A percentile compares a stretch with the other conserved stretches of the same genome.
Evolutionary conservation across 345 rosid species (phyloP).

Genomic region (Lepidium africanum): DNA sequence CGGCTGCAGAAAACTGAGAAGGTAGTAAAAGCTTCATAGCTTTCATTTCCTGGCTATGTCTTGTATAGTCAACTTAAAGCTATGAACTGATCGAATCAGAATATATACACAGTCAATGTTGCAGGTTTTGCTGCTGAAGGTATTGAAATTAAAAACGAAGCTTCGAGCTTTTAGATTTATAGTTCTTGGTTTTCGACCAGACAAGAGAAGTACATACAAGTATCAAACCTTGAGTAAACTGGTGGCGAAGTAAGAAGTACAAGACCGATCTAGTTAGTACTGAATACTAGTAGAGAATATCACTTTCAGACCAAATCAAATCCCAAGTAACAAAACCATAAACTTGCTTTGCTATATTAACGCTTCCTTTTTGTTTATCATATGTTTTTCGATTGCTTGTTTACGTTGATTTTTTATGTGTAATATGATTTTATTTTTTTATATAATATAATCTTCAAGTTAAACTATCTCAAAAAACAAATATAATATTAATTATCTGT

Average conservation of each 20-base stretch:
- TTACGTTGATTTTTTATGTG: background rate
- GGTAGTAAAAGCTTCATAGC: background rate
- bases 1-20: constrained; percentile 22
- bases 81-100: background rate
- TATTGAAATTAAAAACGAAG: constrained; percentile 1
- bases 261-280: constrained; percentile 3
- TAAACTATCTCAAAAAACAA: background rate
- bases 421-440: background rate
- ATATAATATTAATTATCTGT: background rate
- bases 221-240: background rate
- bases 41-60: background rate
- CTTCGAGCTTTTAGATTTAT: background rate
- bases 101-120: background rate
- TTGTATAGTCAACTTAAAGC: background rate
- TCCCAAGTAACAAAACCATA: constrained; percentile 3
- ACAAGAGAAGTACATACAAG: background rate
- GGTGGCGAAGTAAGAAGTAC: background rate
- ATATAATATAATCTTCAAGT: background rate
- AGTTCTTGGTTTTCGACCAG: background rate
- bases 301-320: background rate
- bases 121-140: constrained; percentile 4
- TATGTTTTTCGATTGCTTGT: background rate
- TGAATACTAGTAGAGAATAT: background rate
- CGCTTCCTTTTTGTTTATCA: background rate
- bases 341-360: constrained; percentile 1